These are phyloP conservation scores for Acanthamoeba castellanii DNA, from an alignment of 208 protist species.

Conservation along the genomic window DNA sequence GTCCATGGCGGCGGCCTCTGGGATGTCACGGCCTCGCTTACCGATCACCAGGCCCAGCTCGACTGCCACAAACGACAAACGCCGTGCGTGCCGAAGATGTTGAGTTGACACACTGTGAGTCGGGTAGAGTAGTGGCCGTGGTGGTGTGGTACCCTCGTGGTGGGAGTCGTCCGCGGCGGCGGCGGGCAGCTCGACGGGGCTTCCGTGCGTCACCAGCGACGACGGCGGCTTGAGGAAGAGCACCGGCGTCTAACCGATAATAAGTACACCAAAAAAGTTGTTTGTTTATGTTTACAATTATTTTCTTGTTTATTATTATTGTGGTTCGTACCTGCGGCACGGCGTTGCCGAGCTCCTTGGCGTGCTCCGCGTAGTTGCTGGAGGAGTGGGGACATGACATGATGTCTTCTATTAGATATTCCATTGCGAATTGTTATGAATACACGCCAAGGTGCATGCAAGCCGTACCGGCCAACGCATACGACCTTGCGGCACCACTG, in stretches of 20 bases:
- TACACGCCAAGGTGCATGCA: too few relatives aligned
- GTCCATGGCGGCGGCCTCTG: constrained; percentile 83
- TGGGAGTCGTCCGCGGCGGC: constrained; percentile 79
- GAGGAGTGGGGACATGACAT: not conserved
- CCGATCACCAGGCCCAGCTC: constrained; percentile 90
- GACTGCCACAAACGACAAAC: too few relatives aligned
- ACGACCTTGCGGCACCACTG: constrained; percentile 30
- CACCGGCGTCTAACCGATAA: too few relatives aligned
- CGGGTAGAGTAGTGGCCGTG: too few relatives aligned
- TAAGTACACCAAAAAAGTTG: too few relatives aligned
- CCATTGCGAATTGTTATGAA: too few relatives aligned
- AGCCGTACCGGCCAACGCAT: not conserved
- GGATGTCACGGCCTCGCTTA: constrained; percentile 80
- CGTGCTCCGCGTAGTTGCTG: constrained; percentile 83
- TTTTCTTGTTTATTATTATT: too few relatives aligned
- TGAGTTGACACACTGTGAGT: too few relatives aligned
- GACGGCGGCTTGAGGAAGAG: constrained; percentile 75
- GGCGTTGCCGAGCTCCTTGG: constrained; percentile 89
- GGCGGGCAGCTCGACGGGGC: constrained; percentile 86
- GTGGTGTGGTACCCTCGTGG: too few relatives aligned
- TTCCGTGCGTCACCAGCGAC: constrained; percentile 77
- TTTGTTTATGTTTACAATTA: too few relatives aligned
- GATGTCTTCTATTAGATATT: not conserved
- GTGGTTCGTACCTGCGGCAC: constrained; percentile 68
- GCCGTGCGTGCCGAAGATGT: too few relatives aligned